Percentiles rank a stretch among this genome's conserved stretches.
Evolutionary conservation across 345 rosid genomes (phyloP).

Genomic region (Aquilaria sinensis): DNA sequence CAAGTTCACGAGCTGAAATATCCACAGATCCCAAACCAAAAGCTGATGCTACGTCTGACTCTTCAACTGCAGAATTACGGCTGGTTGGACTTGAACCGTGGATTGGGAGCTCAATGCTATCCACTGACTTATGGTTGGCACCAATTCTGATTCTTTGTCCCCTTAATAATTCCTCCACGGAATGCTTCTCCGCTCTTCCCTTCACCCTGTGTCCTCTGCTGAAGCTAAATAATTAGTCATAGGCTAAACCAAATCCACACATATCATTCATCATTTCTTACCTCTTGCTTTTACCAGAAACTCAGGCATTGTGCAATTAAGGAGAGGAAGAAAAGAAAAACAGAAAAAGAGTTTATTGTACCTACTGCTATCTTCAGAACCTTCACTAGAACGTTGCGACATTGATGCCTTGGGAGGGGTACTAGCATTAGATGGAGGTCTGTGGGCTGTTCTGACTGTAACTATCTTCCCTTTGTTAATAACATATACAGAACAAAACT

Average conservation of each 20-base stretch:
- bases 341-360: slow-evolving; percentile 10
- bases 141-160: slow-evolving; percentile 20
- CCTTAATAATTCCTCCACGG: slow-evolving; percentile 26
- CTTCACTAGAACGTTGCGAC: slow-evolving; percentile 11
- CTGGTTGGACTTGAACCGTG: slow-evolving; percentile 18
- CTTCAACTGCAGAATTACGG: slow-evolving; percentile 27
- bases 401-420: slow-evolving; percentile 49
- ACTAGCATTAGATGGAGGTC: slow-evolving; percentile 37
- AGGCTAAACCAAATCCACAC: no score
- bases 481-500: slow-evolving; percentile 67
- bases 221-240: neutral
- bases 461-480: slow-evolving; percentile 74
- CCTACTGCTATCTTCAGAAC: slow-evolving; percentile 36
- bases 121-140: slow-evolving; percentile 29
- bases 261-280: no score
- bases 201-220: slow-evolving; percentile 27
- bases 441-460: slow-evolving; percentile 43
- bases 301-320: no score
- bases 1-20: slow-evolving; percentile 23
- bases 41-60: slow-evolving; percentile 18
- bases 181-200: slow-evolving; percentile 28
- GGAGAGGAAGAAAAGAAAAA: no score
- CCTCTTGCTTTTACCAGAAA: no score
- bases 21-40: slow-evolving; percentile 36
- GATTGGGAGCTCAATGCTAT: slow-evolving; percentile 23